A percentile compares a stretch with the other conserved stretches of the same genome.
Conservation (phyloP, 106 monocot species). For the Xerophyta viscosa region DNA sequence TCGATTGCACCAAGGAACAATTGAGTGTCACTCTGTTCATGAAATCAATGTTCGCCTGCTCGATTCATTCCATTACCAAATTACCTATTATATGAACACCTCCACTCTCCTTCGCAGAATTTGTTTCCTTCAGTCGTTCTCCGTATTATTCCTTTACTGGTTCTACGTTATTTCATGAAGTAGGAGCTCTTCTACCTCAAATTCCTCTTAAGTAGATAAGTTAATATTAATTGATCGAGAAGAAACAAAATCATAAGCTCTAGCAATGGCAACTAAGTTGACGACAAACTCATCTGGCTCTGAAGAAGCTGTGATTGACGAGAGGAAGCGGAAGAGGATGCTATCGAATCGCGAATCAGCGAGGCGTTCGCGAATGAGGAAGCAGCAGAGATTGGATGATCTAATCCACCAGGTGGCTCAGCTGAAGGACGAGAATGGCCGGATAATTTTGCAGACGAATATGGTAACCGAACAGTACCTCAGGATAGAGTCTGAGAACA, state of each 20-base stretch:
- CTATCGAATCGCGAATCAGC: slow-evolving; percentile 36
- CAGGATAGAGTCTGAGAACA: slow-evolving; percentile 22
- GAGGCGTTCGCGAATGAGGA: slow-evolving; percentile 33
- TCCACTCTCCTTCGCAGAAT: slow-evolving; percentile 3
- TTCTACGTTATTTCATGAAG: slow-evolving; percentile 52
- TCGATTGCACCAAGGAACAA: too few species aligned
- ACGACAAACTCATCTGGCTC: neutral
- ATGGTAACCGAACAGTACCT: slow-evolving; percentile 7
- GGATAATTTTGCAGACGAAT: slow-evolving; percentile 2
- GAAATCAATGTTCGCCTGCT: neutral
- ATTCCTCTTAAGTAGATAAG: too few species aligned
- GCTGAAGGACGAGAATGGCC: slow-evolving; percentile 13
- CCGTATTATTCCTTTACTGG: slow-evolving; percentile 3
- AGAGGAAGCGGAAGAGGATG: slow-evolving; percentile 35
- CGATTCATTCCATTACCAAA: neutral
- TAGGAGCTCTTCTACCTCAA: slow-evolving; percentile 3
- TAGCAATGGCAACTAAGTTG: slow-evolving; percentile 11
- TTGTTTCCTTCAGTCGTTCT: slow-evolving; percentile 5
- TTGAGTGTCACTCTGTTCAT: neutral
- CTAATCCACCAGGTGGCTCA: slow-evolving; percentile 9
- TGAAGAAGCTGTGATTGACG: slow-evolving; percentile 1
- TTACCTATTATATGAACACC: neutral
- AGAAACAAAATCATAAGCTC: too few species aligned
- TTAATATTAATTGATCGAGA: too few species aligned
- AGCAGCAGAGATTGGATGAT: slow-evolving; percentile 26